Percentiles rank a stretch among this genome's conserved stretches.
Evolutionary conservation across 208 protist species (phyloP).

Genomic region (Trypanosoma scelopori): DNA sequence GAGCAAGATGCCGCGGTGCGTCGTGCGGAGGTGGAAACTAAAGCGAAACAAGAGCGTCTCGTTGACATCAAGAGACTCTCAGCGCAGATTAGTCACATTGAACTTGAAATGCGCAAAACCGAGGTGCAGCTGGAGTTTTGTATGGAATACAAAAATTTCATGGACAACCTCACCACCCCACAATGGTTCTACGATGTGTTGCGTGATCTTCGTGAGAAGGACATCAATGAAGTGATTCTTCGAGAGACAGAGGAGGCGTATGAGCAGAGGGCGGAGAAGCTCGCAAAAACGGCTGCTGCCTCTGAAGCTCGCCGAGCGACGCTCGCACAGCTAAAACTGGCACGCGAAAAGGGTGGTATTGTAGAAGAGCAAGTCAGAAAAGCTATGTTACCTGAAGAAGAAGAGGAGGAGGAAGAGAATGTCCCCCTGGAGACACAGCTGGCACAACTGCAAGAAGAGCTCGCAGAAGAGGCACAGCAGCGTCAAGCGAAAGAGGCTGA

Average conservation of each 20-base stretch:
- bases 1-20: slow-evolving; percentile 95
- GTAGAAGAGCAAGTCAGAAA: background rate
- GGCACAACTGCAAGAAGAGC: slow-evolving; percentile 45
- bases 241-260: slow-evolving; percentile 52
- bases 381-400: background rate
- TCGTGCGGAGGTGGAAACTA: slow-evolving; percentile 90
- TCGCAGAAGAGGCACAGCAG: slow-evolving; percentile 55
- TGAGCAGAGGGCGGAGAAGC: slow-evolving; percentile 28
- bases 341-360: background rate
- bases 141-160: slow-evolving; percentile 89
- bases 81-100: slow-evolving; percentile 81
- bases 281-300: slow-evolving; percentile 25
- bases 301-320: slow-evolving; percentile 11
- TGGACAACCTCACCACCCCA: slow-evolving; percentile 88
- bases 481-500: slow-evolving; percentile 37
- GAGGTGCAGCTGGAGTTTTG: slow-evolving; percentile 93
- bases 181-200: slow-evolving; percentile 84
- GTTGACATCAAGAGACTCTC: slow-evolving; percentile 96
- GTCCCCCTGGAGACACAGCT: slow-evolving; percentile 58
- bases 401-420: slow-evolving; percentile 33
- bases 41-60: slow-evolving; percentile 91
- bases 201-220: slow-evolving; percentile 59
- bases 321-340: background rate
- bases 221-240: slow-evolving; percentile 61
- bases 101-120: slow-evolving; percentile 90